Base-by-base conservation (phyloP, 2,329 filamentous ascomycete species). In the Hypoxylon sp. region DNA sequence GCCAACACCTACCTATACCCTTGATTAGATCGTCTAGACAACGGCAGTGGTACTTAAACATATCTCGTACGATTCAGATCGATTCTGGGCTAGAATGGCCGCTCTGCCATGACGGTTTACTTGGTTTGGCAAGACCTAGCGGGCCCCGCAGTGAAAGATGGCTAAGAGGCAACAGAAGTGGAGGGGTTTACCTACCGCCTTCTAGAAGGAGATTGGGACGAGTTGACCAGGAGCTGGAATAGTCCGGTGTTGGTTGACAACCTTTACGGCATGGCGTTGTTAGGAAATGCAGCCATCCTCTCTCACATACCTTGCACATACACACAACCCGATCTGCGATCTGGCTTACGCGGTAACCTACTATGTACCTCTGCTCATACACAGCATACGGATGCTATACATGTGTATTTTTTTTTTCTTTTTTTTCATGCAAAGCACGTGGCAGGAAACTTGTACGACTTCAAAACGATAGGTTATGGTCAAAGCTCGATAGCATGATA, bases 111-210 rank as follows among this genome's bases (percentile, higher is more conserved):
- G 19, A 1, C 3, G 4, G 7, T 4, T 43, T 26, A 44, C 34
- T 41, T 32, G 37, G 51, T 39, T 56, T 44, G 17, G 32, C 39
- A 60, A 37, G 20, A 17, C 49, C 50, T 43, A 56, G 54, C 58
- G 37, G 58, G 51, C 30, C 32, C 30, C 13, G 58, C 58, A 34
- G 44, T 22, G 44, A 24, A 34, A 15, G 26, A 58, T 47, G 46
- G 7, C 44, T 37, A 39, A 48, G 53, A 58, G 37, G 17, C 44
- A 32, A 46, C 26, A 28, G 51, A 49, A 51, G 51, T 59, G 55
- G 59, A 59, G 47, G 49, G 19, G 6, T 51, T 51, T 24, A 28
- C 52, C 20, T 24, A 28, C 52, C 20, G 20, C 30, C 37, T 54
- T 59, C 39, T 49, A 5, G 30, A 32, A 6, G 43, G 47, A 43